Conservation (phyloP, 225 moss, liverwort and hornwort genomes). For the Asterella californica region DNA sequence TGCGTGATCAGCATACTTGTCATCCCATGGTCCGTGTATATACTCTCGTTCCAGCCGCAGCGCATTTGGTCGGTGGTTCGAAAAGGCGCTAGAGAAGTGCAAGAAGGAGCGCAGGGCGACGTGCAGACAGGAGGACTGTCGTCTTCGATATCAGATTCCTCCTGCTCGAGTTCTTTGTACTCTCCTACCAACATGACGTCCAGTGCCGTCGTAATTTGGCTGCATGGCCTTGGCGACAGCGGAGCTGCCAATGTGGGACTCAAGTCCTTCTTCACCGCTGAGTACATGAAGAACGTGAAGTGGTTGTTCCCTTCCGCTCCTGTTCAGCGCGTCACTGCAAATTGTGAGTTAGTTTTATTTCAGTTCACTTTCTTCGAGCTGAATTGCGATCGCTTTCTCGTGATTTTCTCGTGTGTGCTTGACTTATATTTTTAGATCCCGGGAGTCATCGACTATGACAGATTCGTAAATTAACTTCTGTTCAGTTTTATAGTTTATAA, state of each 20-base stretch:
- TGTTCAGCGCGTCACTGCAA: slow-evolving; percentile 64
- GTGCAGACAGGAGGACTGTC: background rate
- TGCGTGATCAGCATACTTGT: background rate
- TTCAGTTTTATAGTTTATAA: too few species aligned
- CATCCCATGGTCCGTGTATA: background rate
- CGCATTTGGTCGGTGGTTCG: background rate
- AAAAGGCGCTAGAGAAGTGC: background rate
- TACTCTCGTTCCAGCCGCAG: background rate
- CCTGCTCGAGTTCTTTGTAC: background rate
- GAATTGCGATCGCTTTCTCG: background rate
- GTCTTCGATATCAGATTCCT: background rate
- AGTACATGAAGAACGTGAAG: slow-evolving; percentile 50
- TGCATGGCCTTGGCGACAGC: slow-evolving; percentile 83
- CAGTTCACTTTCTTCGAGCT: background rate
- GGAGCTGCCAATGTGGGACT: slow-evolving; percentile 72
- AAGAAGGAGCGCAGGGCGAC: background rate
- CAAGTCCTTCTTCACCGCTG: slow-evolving; percentile 56
- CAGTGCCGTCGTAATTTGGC: slow-evolving; percentile 79
- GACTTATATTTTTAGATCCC: background rate
- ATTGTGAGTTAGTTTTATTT: slow-evolving; percentile 35
- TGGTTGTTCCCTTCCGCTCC: slow-evolving; percentile 86
- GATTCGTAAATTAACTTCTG: too few species aligned
- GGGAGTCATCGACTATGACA: background rate
- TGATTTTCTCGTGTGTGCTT: background rate
- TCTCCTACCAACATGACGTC: slow-evolving; percentile 28